Conservation (phyloP, 1,139 yeast species). For the Magnusiomyces ingens region DNA sequence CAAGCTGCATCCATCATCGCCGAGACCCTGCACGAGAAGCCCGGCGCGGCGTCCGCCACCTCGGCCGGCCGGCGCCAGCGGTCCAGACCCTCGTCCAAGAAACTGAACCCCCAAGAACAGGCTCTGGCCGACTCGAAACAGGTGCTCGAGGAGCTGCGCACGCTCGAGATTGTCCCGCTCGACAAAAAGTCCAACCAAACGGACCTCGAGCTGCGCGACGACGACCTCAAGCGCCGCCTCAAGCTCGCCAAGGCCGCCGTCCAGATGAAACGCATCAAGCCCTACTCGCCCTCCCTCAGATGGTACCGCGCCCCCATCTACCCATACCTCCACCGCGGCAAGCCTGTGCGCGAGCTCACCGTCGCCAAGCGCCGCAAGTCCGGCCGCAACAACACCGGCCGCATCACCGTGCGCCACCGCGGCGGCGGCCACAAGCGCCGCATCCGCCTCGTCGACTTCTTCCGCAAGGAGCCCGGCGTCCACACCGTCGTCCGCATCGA, state of each 20-base stretch:
- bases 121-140: constrained; percentile 14
- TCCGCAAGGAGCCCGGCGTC: constrained; percentile 59
- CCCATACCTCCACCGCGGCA: constrained; percentile 79
- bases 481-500: constrained; percentile 84
- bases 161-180: constrained; percentile 25
- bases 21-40: not conserved
- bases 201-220: constrained; percentile 75
- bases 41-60: no score
- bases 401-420: constrained; percentile 84
- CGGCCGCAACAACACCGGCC: constrained; percentile 88
- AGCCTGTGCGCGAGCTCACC: constrained; percentile 73
- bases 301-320: constrained; percentile 87
- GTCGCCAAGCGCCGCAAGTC: constrained; percentile 64
- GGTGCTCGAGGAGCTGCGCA: constrained; percentile 20
- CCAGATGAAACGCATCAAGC: constrained; percentile 66
- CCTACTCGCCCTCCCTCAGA: constrained; percentile 80
- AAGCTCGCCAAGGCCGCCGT: constrained; percentile 66
- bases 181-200: constrained; percentile 38
- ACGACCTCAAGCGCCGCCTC: constrained; percentile 61
- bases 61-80: constrained; percentile 15
- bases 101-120: constrained; percentile 15
- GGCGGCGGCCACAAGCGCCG: constrained; percentile 97
- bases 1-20: not conserved
- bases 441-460: constrained; percentile 73
- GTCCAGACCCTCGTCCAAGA: constrained; percentile 17